A percentile compares a stretch with the other conserved stretches of the same genome.
phyloP scores from a whole-genome alignment of 306 rosid species.

The Parietaria judaica region DNA sequence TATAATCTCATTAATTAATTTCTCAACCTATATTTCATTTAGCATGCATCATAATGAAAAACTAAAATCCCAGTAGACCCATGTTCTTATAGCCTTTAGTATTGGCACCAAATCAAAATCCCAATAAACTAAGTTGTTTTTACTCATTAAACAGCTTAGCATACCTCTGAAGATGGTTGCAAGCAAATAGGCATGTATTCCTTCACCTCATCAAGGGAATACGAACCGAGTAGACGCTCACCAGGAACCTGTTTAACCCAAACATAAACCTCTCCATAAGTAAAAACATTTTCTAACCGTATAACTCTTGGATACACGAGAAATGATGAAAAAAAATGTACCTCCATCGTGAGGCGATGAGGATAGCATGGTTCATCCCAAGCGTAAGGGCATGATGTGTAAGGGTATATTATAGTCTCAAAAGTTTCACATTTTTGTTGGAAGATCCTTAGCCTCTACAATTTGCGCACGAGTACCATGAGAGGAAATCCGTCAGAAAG shows the following conservation, averaged over 20 bases:
- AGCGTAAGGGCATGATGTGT: constrained; percentile 67
- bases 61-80: too few relatives aligned
- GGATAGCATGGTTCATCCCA: constrained; percentile 98
- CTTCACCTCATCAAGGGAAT: constrained; percentile 77
- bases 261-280: constrained; percentile 1
- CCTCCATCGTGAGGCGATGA: constrained; percentile 87
- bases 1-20: too few relatives aligned
- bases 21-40: too few relatives aligned
- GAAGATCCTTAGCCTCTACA: constrained; percentile 78
- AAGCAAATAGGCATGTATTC: constrained; percentile 59
- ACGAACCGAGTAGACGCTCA: constrained; percentile 75
- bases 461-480: constrained; percentile 18
- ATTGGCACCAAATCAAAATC: too few relatives aligned
- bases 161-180: constrained; percentile 77
- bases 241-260: constrained; percentile 69
- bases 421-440: constrained; percentile 83
- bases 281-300: neutral
- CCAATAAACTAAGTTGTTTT: too few relatives aligned
- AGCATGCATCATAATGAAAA: too few relatives aligned
- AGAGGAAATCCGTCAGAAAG: constrained; percentile 9
- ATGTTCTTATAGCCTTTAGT: too few relatives aligned
- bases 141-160: neutral
- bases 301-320: constrained; percentile 10
- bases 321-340: constrained; percentile 13
- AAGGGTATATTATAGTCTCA: constrained; percentile 69